These are phyloP conservation scores for Lichtheimia ornata DNA, from an alignment of 371 early-diverging fungal species.

Conservation along the genomic window DNA sequence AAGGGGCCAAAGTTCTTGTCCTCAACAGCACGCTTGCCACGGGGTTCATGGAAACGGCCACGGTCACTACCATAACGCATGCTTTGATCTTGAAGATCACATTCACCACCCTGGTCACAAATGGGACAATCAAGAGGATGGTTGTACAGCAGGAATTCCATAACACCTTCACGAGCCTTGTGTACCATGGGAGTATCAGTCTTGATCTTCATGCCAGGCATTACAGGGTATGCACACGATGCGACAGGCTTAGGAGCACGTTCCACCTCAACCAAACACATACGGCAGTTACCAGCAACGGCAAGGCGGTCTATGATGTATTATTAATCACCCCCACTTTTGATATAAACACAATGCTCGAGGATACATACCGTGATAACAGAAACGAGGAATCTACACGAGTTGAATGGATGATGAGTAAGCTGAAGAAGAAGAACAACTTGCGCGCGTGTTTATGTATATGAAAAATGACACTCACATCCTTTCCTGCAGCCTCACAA, in stretches of 20 bases:
- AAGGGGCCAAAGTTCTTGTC: constrained; percentile 97
- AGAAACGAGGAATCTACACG: constrained; percentile 88
- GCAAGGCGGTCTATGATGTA: constrained; percentile 75
- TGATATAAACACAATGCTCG: too few species aligned
- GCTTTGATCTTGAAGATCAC: constrained; percentile 97
- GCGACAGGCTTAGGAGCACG: constrained; percentile 95
- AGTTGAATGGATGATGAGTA: neutral
- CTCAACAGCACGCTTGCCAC: constrained; percentile 94
- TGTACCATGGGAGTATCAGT: constrained; percentile 93
- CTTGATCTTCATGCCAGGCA: constrained; percentile 96
- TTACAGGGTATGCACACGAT: constrained; percentile 96
- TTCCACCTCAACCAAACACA: constrained; percentile 98
- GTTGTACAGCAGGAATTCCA: constrained; percentile 97
- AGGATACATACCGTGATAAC: constrained; percentile 81
- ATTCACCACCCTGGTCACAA: constrained; percentile 99
- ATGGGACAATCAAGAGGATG: constrained; percentile 98
- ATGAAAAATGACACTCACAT: constrained; percentile 37
- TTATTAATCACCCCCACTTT: neutral
- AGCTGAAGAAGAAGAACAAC: constrained; percentile 5
- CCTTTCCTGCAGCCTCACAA: constrained; percentile 87
- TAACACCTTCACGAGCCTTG: constrained; percentile 97
- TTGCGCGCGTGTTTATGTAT: neutral
- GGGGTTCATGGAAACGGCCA: constrained; percentile 83
- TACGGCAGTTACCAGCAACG: constrained; percentile 98
- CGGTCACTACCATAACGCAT: constrained; percentile 96